These are phyloP conservation scores for Lactifluus volemus DNA, from an alignment of 768 basidiomycete genomes.

Conservation along the genomic window DNA sequence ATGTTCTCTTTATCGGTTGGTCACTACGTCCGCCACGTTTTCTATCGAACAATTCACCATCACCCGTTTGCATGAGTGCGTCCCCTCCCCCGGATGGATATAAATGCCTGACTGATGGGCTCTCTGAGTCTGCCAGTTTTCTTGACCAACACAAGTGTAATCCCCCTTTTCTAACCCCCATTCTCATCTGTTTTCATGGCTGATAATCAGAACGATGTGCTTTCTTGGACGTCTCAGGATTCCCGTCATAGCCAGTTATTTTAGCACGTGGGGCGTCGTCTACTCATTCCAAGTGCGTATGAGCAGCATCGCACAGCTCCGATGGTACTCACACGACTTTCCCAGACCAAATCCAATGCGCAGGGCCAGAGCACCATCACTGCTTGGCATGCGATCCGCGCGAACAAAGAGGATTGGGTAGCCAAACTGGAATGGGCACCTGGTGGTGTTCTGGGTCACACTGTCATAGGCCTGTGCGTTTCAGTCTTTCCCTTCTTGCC, in stretches of 20 bases:
- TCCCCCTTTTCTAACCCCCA: conserved; percentile 21
- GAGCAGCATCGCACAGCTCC: conserved; percentile 18
- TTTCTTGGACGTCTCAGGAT: conserved; percentile 84
- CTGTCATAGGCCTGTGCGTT: conserved; percentile 69
- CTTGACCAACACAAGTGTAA: conserved; percentile 16
- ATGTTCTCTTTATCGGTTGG: conserved; percentile 68
- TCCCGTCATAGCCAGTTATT: conserved; percentile 75
- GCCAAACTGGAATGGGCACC: conserved; percentile 84
- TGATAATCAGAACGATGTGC: conserved; percentile 44
- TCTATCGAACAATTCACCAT: conserved; percentile 58
- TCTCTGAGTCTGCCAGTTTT: conserved; percentile 20
- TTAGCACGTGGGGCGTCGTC: conserved; percentile 71
- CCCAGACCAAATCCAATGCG: conserved; percentile 54
- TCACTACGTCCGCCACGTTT: conserved; percentile 64
- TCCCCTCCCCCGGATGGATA: conserved; percentile 36
- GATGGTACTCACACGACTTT: conserved; percentile 23
- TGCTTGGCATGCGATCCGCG: conserved; percentile 70
- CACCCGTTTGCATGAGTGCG: conserved; percentile 39
- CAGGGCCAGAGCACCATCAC: conserved; percentile 69
- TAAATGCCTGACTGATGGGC: conserved; percentile 32
- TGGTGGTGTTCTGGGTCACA: conserved; percentile 75
- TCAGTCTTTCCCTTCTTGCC: conserved; percentile 9
- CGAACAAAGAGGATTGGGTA: conserved; percentile 81
- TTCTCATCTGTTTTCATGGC: conserved; percentile 34
- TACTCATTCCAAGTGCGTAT: conserved; percentile 70